Percentiles rank a stretch among this genome's conserved stretches.
These are phyloP conservation scores for Smallanthus sonchifolius DNA, from an alignment of 129 eudicot genomes.

Conservation along the genomic window DNA sequence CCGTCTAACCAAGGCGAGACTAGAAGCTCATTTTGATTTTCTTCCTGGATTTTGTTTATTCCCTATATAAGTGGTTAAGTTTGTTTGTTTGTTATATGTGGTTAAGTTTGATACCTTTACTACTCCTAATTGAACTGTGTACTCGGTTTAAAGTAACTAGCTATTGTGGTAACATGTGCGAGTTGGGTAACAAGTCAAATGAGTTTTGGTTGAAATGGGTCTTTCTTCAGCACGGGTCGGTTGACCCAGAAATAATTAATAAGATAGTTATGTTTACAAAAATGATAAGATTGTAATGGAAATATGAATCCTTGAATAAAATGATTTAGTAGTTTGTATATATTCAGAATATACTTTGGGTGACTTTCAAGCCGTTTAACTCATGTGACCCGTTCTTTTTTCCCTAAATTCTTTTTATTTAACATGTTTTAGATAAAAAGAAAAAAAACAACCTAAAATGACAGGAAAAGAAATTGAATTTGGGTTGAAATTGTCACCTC, in stretches of 20 bases:
- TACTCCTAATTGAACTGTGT: background rate
- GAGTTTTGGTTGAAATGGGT: background rate
- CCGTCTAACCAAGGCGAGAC: background rate
- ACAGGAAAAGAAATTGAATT: background rate
- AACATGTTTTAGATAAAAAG: background rate
- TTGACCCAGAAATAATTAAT: background rate
- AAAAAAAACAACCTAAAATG: background rate
- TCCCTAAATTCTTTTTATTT: background rate
- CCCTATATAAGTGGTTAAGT: slow-evolving; percentile 6
- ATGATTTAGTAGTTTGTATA: background rate
- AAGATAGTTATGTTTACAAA: background rate
- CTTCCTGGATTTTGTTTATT: slow-evolving; percentile 12
- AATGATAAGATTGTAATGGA: background rate
- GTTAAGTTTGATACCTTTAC: slow-evolving; percentile 11
- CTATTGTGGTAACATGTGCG: background rate
- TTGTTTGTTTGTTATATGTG: background rate
- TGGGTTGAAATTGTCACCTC: background rate
- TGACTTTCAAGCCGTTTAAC: background rate
- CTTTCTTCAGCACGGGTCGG: background rate
- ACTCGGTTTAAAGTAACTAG: background rate
- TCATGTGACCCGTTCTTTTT: background rate
- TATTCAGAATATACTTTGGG: background rate
- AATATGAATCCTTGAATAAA: background rate
- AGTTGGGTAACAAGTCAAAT: background rate
- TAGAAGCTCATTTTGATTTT: background rate